phyloP scores from a whole-genome alignment of 2,329 filamentous ascomycete genomes.

The Ophiostoma tasmaniense region DNA sequence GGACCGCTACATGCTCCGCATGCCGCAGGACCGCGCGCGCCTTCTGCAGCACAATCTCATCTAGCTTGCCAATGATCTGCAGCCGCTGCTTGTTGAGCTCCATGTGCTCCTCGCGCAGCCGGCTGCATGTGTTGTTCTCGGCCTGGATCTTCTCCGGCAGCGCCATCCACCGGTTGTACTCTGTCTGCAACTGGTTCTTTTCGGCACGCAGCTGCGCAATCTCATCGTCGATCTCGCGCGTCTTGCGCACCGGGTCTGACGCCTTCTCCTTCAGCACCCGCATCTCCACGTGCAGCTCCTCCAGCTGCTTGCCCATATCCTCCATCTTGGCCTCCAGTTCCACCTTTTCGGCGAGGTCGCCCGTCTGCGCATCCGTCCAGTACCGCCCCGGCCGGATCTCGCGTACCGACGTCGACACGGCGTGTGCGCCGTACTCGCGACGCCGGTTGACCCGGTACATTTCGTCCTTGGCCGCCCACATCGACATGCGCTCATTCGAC shows the following conservation, averaged over 20 bases:
- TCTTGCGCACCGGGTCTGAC: slow-evolving; percentile 29
- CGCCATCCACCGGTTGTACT: slow-evolving; percentile 54
- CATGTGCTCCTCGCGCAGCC: slow-evolving; percentile 26
- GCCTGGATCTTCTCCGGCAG: slow-evolving; percentile 59
- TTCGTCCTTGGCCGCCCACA: slow-evolving; percentile 61
- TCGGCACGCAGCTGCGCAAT: slow-evolving; percentile 45
- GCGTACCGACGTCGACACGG: slow-evolving; percentile 59
- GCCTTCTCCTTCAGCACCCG: slow-evolving; percentile 32
- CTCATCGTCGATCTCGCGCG: slow-evolving; percentile 36
- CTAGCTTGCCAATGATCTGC: slow-evolving; percentile 33
- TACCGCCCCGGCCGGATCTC: slow-evolving; percentile 51
- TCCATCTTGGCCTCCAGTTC: slow-evolving; percentile 48
- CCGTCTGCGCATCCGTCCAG: slow-evolving; percentile 66
- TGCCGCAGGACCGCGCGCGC: slow-evolving; percentile 44
- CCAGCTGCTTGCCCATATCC: slow-evolving; percentile 33
- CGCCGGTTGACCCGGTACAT: slow-evolving; percentile 60
- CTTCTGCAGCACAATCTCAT: slow-evolving; percentile 47
- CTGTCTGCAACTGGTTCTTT: slow-evolving; percentile 60
- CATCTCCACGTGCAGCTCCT: slow-evolving; percentile 29
- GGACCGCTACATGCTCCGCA: slow-evolving; percentile 51
- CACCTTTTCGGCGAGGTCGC: slow-evolving; percentile 57
- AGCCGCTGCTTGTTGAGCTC: slow-evolving; percentile 28
- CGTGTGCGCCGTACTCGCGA: slow-evolving; percentile 69
- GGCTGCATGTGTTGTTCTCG: slow-evolving; percentile 30
- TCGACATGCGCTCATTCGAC: slow-evolving; percentile 47